Evolutionary conservation across 2,329 filamentous ascomycete genomes (phyloP), one percentile per base, ranked within the genome.

Genomic region (Cordyceps cicadae): DNA sequence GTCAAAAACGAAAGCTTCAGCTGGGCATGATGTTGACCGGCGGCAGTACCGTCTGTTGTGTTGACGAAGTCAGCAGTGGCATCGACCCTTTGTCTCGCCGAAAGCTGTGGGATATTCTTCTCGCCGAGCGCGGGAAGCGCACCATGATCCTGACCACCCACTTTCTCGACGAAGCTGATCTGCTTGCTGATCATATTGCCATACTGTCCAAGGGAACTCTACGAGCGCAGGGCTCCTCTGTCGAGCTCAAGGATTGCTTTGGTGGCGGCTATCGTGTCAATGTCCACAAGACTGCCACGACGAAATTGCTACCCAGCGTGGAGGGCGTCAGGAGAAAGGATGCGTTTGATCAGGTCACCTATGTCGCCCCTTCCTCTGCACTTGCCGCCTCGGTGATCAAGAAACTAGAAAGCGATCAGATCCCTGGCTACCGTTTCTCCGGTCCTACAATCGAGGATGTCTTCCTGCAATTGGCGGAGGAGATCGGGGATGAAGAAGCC

Each of bases 11-110:
- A 57, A 97, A 97, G 72, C 79, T 96, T 9, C 92, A 97, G 72
- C 79, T 97, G 2, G 92, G 91, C 5, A 93, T 96, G 85, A 96
- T 96, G 91, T 86, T 97, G 66, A 95, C 90, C 3, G 92, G 93
- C 63, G 92, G 91, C 12, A 93, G 89, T 63, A 85, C 85, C 26
- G 87, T 97, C 0, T 96, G 92, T 74, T 94, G 91, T 68, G 86
- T 97, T 6, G 92, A 97, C 66, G 93, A 97, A 72, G 91, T 96
- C 15, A 92, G 88, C 45, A 92, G 88, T 62, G 93, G 92, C 15
- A 80, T 97, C 21, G 92, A 97, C 69, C 92, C 93, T 0, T 77
- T 97, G 1, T 92, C 89, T 21, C 81, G 93, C 59, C 79, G 92
- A 32, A 96, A 96, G 75, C 90, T 97, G 26, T 97, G 92, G 92